These are phyloP conservation scores for Psophocarpus tetragonolobus DNA, from an alignment of 306 rosid genomes.

Conservation along the genomic window DNA sequence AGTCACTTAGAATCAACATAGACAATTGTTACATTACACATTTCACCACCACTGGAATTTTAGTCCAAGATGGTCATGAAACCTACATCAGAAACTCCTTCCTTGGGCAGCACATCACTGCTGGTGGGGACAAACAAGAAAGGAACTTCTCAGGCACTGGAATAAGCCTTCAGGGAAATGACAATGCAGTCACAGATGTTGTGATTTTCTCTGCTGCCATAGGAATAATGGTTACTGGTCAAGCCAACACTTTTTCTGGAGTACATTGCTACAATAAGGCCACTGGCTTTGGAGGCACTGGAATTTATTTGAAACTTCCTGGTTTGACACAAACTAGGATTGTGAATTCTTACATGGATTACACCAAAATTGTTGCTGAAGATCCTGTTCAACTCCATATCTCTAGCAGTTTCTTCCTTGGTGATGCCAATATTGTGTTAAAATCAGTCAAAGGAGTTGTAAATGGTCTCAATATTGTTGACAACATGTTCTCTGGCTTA, in stretches of 20 bases:
- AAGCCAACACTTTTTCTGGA: constrained; percentile 68
- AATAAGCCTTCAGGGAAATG: constrained; percentile 74
- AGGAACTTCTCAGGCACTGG: constrained; percentile 74
- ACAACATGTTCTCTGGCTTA: constrained; percentile 79
- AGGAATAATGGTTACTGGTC: constrained; percentile 69
- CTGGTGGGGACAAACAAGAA: constrained; percentile 65
- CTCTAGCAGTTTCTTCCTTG: constrained; percentile 77
- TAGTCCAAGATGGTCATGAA: constrained; percentile 74
- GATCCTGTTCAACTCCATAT: constrained; percentile 83
- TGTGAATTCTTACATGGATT: constrained; percentile 82
- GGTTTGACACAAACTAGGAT: constrained; percentile 82
- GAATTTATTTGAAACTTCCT: constrained; percentile 66
- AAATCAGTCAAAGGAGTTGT: constrained; percentile 75
- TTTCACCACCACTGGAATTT: constrained; percentile 77
- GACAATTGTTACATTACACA: constrained; percentile 87
- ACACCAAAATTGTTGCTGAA: constrained; percentile 80
- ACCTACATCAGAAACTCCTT: constrained; percentile 70
- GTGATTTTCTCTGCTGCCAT: constrained; percentile 79
- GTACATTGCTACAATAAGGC: constrained; percentile 95
- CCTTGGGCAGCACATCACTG: constrained; percentile 88
- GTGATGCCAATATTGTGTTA: constrained; percentile 65
- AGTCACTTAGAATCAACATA: constrained; percentile 73
- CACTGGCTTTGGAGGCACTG: constrained; percentile 75
- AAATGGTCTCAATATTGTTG: constrained; percentile 69
- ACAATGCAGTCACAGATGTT: constrained; percentile 81